Base-by-base conservation (phyloP, 106 monocot genomes). In the Allium fistulosum region DNA sequence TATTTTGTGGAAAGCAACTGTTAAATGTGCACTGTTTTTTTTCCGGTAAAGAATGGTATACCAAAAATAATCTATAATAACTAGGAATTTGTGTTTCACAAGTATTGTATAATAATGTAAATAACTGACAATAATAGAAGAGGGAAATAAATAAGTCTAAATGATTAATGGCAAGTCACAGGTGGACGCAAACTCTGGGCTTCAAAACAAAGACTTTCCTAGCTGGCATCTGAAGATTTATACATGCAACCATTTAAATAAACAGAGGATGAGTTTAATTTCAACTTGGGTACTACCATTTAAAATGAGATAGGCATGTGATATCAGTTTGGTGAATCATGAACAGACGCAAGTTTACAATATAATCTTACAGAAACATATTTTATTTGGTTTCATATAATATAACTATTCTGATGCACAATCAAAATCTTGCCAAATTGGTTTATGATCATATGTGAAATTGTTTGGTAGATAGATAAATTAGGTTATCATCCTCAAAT, bases 71-170 rank as follows among this genome's bases (percentile, higher is more conserved):
- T 37, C 37, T 37, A 37, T 37, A 37, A 37, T 37, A 37, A 37
- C 37, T 5, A 37, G 37, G 37, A 37, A 37, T 37, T 37, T 37
- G 37, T 37, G 37, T 1, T 37, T 37, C 37, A 37, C 37, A 37
- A 37, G 37, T 37, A 37, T 37, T 0, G 5, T 37, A 37, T 37
- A 37, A 37, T 37, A 37, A 37, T 37, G 37, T 37, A 37, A 37
- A 37, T 5, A 37, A 37, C 37, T 37, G 1, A 37, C 51, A 67
- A 67, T 67, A 67, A 67, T 67, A 53, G 53, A 67, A 67, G 67
- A 10, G 7, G 18, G 65, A 67, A 50, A 67, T 14, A 52, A 52
- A 11, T 67, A 37, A 0, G 67, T 67, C 37, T 28, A 47, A 67
- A 67, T 67, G 67, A 67, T 27, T 11, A 26, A 51, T 27, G 52